Evolutionary conservation across 2,329 filamentous ascomycete genomes (phyloP).

Genomic region (Stagonosporopsis vannaccii): DNA sequence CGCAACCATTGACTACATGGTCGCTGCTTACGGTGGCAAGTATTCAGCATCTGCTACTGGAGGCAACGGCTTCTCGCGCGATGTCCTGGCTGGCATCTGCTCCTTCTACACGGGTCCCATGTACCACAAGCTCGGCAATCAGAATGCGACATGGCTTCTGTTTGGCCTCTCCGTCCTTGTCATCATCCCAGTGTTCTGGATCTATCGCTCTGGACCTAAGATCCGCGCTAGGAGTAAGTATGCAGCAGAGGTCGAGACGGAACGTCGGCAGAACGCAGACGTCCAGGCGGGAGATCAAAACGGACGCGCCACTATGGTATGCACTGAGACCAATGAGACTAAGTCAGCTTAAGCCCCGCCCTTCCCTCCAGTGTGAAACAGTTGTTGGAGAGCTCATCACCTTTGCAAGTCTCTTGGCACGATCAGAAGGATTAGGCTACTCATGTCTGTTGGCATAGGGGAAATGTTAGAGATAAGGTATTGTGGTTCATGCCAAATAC

Average conservation of each 20-base stretch:
- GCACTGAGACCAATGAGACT: neutral
- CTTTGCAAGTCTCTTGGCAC: neutral
- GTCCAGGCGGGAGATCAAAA: neutral
- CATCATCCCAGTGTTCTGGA: constrained; percentile 61
- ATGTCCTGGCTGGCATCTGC: constrained; percentile 75
- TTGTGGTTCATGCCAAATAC: neutral
- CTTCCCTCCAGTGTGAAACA: neutral
- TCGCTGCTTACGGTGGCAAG: constrained; percentile 71
- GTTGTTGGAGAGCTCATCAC: neutral
- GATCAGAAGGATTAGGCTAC: neutral
- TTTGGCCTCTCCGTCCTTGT: constrained; percentile 59
- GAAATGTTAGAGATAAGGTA: neutral
- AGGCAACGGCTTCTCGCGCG: constrained; percentile 76
- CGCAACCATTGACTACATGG: constrained; percentile 81
- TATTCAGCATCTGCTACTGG: constrained; percentile 79
- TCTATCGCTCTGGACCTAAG: constrained; percentile 63
- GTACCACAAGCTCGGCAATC: constrained; percentile 38
- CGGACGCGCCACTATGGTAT: neutral
- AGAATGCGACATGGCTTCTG: constrained; percentile 52
- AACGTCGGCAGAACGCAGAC: constrained; percentile 27
- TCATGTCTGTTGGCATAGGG: neutral
- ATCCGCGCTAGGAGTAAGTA: constrained; percentile 54
- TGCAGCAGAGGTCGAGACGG: constrained; percentile 31
- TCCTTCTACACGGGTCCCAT: constrained; percentile 61
- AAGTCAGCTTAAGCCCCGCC: neutral